Evolutionary conservation across 495 filamentous ascomycete genomes (phyloP).

Genomic region (Penicillium roqueforti): DNA sequence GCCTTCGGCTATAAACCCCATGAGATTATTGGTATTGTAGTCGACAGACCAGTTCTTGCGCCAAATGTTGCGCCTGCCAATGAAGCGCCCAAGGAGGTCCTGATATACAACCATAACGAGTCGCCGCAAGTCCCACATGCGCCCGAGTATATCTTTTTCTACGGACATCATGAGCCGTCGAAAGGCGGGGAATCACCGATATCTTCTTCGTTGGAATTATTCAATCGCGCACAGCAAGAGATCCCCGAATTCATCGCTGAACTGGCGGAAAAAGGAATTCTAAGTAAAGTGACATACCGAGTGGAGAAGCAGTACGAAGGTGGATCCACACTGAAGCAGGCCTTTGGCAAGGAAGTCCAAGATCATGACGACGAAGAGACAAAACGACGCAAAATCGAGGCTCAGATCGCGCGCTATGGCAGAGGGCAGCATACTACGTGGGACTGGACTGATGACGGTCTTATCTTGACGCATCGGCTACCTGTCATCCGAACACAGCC

Average conservation of each 20-base stretch:
- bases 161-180: slow-evolving; percentile 30
- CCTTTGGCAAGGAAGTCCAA: slow-evolving; percentile 47
- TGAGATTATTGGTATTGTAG: slow-evolving; percentile 54
- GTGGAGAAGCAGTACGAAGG: slow-evolving; percentile 41
- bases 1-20: slow-evolving; percentile 52
- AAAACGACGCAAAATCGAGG: slow-evolving; percentile 43
- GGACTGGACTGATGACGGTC: slow-evolving; percentile 45
- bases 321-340: slow-evolving; percentile 49
- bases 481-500: slow-evolving; percentile 48
- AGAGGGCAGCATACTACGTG: slow-evolving; percentile 38
- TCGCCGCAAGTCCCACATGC: slow-evolving; percentile 51
- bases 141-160: slow-evolving; percentile 53
- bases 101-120: slow-evolving; percentile 54
- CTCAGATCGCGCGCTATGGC: slow-evolving; percentile 45
- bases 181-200: slow-evolving; percentile 51
- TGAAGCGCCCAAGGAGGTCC: slow-evolving; percentile 46
- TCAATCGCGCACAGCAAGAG: slow-evolving; percentile 41
- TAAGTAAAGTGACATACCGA: slow-evolving; percentile 45
- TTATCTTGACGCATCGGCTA: slow-evolving; percentile 40
- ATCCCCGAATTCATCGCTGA: slow-evolving; percentile 47
- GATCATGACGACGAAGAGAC: slow-evolving; percentile 45
- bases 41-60: slow-evolving; percentile 46
- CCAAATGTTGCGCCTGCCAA: slow-evolving; percentile 53
- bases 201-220: slow-evolving; percentile 49
- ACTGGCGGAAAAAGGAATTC: slow-evolving; percentile 43